phyloP scores from a whole-genome alignment of 352 stramenopile genomes.

The Phytophthora pisi region DNA sequence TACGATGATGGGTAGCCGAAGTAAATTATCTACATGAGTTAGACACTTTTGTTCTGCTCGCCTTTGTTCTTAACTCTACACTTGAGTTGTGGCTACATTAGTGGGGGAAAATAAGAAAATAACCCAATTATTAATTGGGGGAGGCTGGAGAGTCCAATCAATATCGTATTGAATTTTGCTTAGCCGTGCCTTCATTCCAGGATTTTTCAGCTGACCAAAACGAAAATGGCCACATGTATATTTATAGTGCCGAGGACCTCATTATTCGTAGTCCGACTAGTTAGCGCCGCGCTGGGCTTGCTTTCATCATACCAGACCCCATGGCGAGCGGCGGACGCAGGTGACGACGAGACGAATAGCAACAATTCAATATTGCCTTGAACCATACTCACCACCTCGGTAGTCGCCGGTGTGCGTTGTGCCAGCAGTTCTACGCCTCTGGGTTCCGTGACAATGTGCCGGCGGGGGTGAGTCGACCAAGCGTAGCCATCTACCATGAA shows the following conservation, averaged over 20 bases:
- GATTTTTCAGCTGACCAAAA: no score
- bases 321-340: slow-evolving; percentile 22
- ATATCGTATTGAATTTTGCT: no score
- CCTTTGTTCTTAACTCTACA: no score
- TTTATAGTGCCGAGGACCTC: slow-evolving; percentile 9
- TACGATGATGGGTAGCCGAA: no score
- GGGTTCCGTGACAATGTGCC: slow-evolving; percentile 57
- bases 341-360: slow-evolving; percentile 6
- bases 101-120: no score
- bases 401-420: slow-evolving; percentile 54
- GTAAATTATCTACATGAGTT: no score
- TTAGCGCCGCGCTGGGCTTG: not conserved
- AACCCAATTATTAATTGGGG: no score
- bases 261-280: not conserved
- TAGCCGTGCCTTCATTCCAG: no score
- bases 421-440: slow-evolving; percentile 52
- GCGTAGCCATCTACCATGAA: not conserved
- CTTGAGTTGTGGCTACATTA: no score
- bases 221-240: slow-evolving; percentile 3
- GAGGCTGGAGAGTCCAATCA: no score
- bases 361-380: not conserved
- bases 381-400: not conserved
- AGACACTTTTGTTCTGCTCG: no score
- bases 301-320: not conserved
- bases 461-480: slow-evolving; percentile 37